Evolutionary conservation across 768 basidiomycete species (phyloP), one percentile per base, ranked within the genome.

Genomic region (Serendipita sp.): DNA sequence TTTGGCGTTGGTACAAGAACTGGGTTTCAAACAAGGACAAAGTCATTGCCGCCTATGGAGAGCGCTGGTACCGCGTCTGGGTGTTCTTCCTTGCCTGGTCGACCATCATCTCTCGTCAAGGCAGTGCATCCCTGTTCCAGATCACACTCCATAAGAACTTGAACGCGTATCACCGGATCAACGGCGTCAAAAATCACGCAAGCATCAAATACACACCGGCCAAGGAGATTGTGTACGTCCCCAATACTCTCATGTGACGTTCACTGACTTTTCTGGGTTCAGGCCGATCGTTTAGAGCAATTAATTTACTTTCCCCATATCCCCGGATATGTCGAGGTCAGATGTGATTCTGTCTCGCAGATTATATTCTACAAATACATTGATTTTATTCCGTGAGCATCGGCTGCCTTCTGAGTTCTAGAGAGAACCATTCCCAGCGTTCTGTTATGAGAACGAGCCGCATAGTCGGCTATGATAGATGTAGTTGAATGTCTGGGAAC

Each of bases 61-160:
- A 94, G 33, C 79, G 82, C 69, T 92, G 90, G 91, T 98, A 86
- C 77, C 81, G 95, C 67, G 82, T 90, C 70, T 99, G 96, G 96
- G 83, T 83, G 3, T 98, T 87, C 81, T 99, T 99, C 85, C 81
- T 99, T 33, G 96, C 94, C 13, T 95, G 85, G 72, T 84, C 87
- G 45, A 81, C 80, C n/a, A 96, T 99, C 68, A 80, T 77, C 64
- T 83, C 86, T 67, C 81, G 90, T 28, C 90, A 98, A 79, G 96
- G 96, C 34, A 78, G 85, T 13, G 83, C 88, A 4, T 89, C 91
- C 0, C 87, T 97, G 43, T 99, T 95, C 88, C 94, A 98, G 76
- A 82, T 99, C 70, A 97, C 94, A 3, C 74, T 94, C 65, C 95
- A 98, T 79, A 99, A 99, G 78, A 99, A 98, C 78, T 75, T 98